Conservation (phyloP, 2,329 filamentous ascomycete species). For the Xylariaceae sp. region DNA sequence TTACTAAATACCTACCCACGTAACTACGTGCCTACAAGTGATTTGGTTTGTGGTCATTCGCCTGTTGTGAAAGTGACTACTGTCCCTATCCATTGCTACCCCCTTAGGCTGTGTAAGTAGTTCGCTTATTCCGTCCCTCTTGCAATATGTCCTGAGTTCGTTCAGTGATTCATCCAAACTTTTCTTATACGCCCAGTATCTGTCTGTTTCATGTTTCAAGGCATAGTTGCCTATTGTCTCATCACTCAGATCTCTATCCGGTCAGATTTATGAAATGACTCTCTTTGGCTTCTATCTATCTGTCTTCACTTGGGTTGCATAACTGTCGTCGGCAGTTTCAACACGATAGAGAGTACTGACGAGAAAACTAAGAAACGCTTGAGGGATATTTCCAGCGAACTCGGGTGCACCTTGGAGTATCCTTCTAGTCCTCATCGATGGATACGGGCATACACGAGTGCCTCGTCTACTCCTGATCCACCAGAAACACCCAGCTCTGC, state of each 20-base stretch:
- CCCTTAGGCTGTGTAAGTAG: conserved; percentile 16
- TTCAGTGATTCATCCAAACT: conserved; percentile 10
- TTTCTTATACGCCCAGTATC: not conserved
- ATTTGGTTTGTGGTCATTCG: not conserved
- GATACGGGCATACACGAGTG: conserved; percentile 5
- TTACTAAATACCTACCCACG: too few species aligned
- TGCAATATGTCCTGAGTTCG: not conserved
- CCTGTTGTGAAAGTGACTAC: not conserved
- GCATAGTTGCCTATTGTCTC: not conserved
- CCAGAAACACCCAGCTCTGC: conserved; percentile 8
- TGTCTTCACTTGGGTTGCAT: not conserved
- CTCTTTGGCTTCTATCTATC: conserved; percentile 2
- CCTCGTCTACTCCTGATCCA: not conserved
- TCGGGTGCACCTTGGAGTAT: conserved; percentile 30
- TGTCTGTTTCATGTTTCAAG: conserved; percentile 8
- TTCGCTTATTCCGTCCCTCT: not conserved
- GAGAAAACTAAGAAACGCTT: conserved; percentile 20
- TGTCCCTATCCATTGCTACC: not conserved
- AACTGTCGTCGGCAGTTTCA: not conserved
- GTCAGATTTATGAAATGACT: not conserved
- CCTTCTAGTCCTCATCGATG: conserved; percentile 21
- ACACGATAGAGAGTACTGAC: not conserved
- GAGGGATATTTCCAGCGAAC: conserved; percentile 26
- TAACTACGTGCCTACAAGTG: not conserved
- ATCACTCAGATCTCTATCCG: not conserved